Conservation (phyloP, 768 basidiomycete genomes). For the Plicaturopsis crispa region DNA sequence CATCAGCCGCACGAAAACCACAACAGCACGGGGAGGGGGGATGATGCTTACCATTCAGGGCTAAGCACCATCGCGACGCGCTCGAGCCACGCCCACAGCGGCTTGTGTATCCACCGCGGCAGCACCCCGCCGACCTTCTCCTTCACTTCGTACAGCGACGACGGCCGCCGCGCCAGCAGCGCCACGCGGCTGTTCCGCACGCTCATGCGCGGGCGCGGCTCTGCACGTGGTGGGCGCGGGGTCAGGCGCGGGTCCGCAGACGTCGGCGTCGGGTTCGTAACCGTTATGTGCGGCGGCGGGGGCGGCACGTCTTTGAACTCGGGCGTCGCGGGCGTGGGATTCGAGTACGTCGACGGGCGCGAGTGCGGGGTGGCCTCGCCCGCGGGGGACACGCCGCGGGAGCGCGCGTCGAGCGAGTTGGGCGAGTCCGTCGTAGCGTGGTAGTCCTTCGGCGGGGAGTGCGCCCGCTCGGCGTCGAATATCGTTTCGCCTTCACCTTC, state of each 20-base stretch:
- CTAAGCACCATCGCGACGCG: constrained; percentile 63
- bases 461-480: constrained; percentile 20
- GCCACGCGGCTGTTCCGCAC: background rate
- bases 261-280: background rate
- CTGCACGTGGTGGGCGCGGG: constrained; percentile 1
- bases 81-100: constrained; percentile 62
- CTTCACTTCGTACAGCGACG: constrained; percentile 36
- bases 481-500: constrained; percentile 1
- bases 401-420: constrained; percentile 17
- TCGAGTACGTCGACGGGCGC: background rate
- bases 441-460: constrained; percentile 11
- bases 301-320: constrained; percentile 12
- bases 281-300: too few relatives aligned
- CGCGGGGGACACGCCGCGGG: background rate
- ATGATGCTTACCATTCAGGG: too few relatives aligned
- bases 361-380: background rate
- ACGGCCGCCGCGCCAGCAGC: constrained; percentile 16
- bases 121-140: constrained; percentile 34
- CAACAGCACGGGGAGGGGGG: too few relatives aligned
- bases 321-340: background rate
- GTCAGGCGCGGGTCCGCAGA: background rate
- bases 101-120: constrained; percentile 48
- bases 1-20: too few relatives aligned
- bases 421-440: constrained; percentile 21
- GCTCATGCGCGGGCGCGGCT: constrained; percentile 1